These are phyloP conservation scores for Lyophyllum semitale DNA, from an alignment of 768 basidiomycete species.

Conservation along the genomic window DNA sequence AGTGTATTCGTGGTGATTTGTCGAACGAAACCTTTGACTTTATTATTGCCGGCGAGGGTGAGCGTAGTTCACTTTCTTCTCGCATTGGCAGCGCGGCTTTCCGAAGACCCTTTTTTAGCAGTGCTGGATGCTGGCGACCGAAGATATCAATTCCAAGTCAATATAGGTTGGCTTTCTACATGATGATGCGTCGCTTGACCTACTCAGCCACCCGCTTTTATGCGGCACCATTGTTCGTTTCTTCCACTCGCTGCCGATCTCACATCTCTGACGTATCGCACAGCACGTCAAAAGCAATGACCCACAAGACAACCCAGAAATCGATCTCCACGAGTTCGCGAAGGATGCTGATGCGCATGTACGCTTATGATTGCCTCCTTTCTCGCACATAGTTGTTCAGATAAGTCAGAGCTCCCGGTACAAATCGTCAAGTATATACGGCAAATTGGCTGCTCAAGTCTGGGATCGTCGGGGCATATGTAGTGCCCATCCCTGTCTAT, in stretches of 20 bases:
- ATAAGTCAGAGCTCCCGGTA: slow-evolving; percentile 18
- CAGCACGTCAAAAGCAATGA: slow-evolving; percentile 34
- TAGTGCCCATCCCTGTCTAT: slow-evolving; percentile 31
- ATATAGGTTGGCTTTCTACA: slow-evolving; percentile 27
- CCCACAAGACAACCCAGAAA: slow-evolving; percentile 33
- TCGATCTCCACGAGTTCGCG: slow-evolving; percentile 46
- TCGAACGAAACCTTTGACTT: slow-evolving; percentile 29
- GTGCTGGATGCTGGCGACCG: slow-evolving; percentile 41
- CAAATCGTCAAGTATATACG: slow-evolving; percentile 21
- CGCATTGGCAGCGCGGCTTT: slow-evolving; percentile 42
- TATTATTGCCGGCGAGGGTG: slow-evolving; percentile 29
- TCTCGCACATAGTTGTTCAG: too few species aligned
- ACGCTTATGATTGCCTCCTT: too few species aligned
- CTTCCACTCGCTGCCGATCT: neutral
- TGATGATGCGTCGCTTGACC: too few species aligned
- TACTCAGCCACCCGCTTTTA: slow-evolving; percentile 48
- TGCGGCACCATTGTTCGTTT: slow-evolving; percentile 48
- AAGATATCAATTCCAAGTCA: slow-evolving; percentile 33
- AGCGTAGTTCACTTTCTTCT: neutral
- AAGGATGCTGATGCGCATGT: slow-evolving; percentile 35
- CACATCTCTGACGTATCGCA: neutral
- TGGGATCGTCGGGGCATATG: slow-evolving; percentile 10
- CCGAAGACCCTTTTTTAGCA: slow-evolving; percentile 39
- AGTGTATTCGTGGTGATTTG: too few species aligned
- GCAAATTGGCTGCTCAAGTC: slow-evolving; percentile 22